Base-by-base conservation (phyloP, 2,329 filamentous ascomycete genomes). In the Purpureocillium lavendulum region DNA sequence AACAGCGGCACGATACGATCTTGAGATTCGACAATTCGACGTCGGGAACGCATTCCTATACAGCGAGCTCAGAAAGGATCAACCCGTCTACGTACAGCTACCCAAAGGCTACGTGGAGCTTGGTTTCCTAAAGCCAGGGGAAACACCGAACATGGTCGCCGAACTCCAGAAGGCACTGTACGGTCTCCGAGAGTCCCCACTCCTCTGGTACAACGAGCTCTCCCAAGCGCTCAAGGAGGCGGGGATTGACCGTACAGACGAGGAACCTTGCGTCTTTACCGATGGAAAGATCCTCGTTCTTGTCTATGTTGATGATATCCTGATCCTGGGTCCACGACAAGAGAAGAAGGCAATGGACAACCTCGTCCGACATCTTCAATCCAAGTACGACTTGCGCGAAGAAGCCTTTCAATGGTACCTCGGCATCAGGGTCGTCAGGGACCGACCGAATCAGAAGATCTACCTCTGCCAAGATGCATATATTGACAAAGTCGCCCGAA, bases 171-270 rank as follows among this genome's bases (percentile, higher is more conserved):
- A 36, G 21, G 34, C 34, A 4, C 14, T 36, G 13, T 36, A 36
- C 26, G 34, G 34, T 10, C 34, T 36, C 30, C 34, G 34, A 4
- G 34, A 36, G 24, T 36, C 34, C 7, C 34, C 34, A 30, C 24
- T 36, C 7, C n/a, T 36, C 7, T 36, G 34, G 34, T 29, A 36
- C n/a, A 36, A 36, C 26, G 34, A 36, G 34, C 16, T 36, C 24
- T 29, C 34, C 3, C 26, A 28, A 12, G 14, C 21, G 4, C 34
- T 36, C 21, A 21, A 36, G n/a, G n/a, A 15, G 21, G 7, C 6
- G 15, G 34, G 34, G 4, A 3, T 29, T 15, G 10, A 29, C 5
- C 34, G 34, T 4, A 29, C 34, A 4, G 26, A 3, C 5, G 34
- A 36, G 26, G 34, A 36, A 29, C 34, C 34, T 17, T 36, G 34